Evolutionary conservation across 495 filamentous ascomycete species (phyloP), one percentile per base, ranked within the genome.

Genomic region (Aspergillus asperescens): DNA sequence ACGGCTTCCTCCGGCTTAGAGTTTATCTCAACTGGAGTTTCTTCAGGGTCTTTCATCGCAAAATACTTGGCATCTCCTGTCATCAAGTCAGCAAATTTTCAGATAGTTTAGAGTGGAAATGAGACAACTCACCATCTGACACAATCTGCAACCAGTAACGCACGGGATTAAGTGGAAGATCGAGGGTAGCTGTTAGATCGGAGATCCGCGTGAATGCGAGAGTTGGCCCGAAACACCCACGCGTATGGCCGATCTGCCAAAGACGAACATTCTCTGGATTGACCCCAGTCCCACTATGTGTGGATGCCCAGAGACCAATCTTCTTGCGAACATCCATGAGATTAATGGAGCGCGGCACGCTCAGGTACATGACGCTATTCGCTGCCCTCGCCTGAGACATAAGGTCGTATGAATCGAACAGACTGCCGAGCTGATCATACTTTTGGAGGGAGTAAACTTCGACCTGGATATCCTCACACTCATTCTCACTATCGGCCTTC

Each of bases 101-200:
- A 25, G 15, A 15, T 13, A 35, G 18, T 9, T 32, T 28, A 12
- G 31, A 29, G 12, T 7, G 37, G 29, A 35, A 9, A 39, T 25
- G 40, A 8, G 2, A 27, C 29, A 15, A 37, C 27, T 41, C 40
- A 67, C 68, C 70, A 48, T 70, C 71, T 2, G 73, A 74, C 7
- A 76, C 66, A 1, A 65, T 53, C 37, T 76, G 65, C 60, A 72
- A 68, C 73, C 73, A 76, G 46, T 75, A 75, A 22, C 73, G 69
- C 25, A 68, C 62, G 6, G 53, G 56, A 5, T 55, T 58, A 16
- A 55, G 32, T 1, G 68, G 67, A 7, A 62, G 34, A 31, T 69
- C 63, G 34, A 76, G 25, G 1, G 69, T 62, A 19, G 56, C 48
- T 8, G 69, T 64, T 13, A 76, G 50, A 44, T 74, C 62, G 0